Conservation (phyloP, 345 rosid species). For the Ceriops zippeliana region DNA sequence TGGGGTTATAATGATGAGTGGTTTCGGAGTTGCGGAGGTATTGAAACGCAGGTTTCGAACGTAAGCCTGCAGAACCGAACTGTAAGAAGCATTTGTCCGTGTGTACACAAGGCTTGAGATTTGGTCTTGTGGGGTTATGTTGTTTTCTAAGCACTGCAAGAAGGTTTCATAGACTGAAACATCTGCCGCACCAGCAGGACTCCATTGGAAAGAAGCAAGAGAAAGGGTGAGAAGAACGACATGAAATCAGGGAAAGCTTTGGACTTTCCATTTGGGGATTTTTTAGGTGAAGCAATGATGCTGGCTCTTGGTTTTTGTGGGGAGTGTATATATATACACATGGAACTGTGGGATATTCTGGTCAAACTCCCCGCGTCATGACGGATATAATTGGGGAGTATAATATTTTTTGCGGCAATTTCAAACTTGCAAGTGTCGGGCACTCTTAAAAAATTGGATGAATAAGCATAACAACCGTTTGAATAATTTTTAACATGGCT, state of each 20-base stretch:
- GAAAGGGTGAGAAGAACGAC: conserved; percentile 9
- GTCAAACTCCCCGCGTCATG: too few species aligned
- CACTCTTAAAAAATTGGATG: too few species aligned
- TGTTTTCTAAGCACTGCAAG: conserved; percentile 38
- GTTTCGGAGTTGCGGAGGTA: conserved; percentile 41
- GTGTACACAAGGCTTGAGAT: conserved; percentile 37
- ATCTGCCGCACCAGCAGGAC: conserved; percentile 16
- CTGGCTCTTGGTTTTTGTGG: too few species aligned
- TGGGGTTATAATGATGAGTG: conserved; percentile 52
- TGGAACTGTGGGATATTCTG: too few species aligned
- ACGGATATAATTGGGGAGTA: too few species aligned
- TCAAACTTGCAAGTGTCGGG: too few species aligned
- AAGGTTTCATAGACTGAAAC: conserved; percentile 31
- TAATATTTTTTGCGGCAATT: too few species aligned
- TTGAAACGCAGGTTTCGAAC: conserved; percentile 60
- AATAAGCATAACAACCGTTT: too few species aligned
- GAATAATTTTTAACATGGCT: too few species aligned
- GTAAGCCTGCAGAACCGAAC: conserved; percentile 47
- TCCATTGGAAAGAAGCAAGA: conserved; percentile 8
- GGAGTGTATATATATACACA: too few species aligned
- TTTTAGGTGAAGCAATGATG: too few species aligned
- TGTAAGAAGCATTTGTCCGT: conserved; percentile 33
- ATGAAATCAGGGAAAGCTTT: neutral
- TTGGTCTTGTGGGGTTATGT: conserved; percentile 19
- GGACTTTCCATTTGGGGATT: neutral